Evolutionary conservation across 768 basidiomycete genomes (phyloP).

Genomic region (Pulveroboletus sp.): DNA sequence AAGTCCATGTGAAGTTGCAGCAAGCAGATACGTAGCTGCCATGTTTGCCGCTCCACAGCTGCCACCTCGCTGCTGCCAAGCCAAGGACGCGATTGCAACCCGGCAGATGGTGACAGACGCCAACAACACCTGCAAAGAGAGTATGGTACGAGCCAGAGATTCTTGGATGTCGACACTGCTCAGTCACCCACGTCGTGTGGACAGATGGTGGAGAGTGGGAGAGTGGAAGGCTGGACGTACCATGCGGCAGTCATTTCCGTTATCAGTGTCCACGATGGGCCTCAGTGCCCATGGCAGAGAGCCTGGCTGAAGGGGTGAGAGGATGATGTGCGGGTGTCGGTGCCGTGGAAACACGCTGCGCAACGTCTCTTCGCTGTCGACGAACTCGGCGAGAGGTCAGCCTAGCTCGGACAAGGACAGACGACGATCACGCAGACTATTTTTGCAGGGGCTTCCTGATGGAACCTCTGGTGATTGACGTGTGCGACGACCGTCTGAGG

Average conservation of each 20-base stretch:
- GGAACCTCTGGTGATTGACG: constrained; percentile 6
- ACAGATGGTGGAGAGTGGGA: not conserved
- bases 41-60: not conserved
- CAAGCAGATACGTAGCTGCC: not conserved
- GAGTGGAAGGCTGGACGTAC: not conserved
- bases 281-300: not conserved
- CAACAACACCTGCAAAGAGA: not conserved
- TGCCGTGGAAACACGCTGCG: not conserved
- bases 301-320: not conserved
- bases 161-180: not conserved
- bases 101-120: not conserved
- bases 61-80: constrained; percentile 5
- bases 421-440: constrained; percentile 5
- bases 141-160: not conserved
- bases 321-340: not conserved
- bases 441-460: constrained; percentile 6
- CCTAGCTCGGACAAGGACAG: not conserved
- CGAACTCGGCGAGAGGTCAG: not conserved
- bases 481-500: not conserved
- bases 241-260: constrained; percentile 26
- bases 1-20: constrained; percentile 1
- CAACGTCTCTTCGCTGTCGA: not conserved
- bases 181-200: not conserved
- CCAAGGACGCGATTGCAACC: not conserved
- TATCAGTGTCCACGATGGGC: constrained; percentile 13